A percentile compares a stretch with the other conserved stretches of the same genome.
These are phyloP conservation scores for Ophiostoma tasmaniense DNA, from an alignment of 2,329 filamentous ascomycete genomes.

Conservation along the genomic window DNA sequence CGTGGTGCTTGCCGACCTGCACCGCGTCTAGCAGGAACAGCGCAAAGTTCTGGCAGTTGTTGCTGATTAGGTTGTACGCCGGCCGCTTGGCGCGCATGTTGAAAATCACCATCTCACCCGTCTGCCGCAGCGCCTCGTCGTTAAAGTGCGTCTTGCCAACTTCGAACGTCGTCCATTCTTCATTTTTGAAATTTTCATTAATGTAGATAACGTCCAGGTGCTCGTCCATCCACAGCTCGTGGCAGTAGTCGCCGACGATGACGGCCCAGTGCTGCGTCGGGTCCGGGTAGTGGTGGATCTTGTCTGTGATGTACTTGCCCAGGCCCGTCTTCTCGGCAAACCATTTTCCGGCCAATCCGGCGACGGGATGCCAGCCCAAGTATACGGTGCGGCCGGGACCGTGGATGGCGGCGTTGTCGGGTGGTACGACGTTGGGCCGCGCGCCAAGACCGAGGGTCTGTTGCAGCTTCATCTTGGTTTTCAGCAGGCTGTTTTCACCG, in stretches of 20 bases:
- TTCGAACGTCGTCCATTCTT: slow-evolving; percentile 42
- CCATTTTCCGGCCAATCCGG: slow-evolving; percentile 48
- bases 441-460: slow-evolving; percentile 37
- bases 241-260: slow-evolving; percentile 45
- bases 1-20: slow-evolving; percentile 39
- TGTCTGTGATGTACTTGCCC: slow-evolving; percentile 48
- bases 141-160: slow-evolving; percentile 47
- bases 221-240: slow-evolving; percentile 56
- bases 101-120: slow-evolving; percentile 45
- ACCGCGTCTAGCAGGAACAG: slow-evolving; percentile 45
- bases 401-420: slow-evolving; percentile 30
- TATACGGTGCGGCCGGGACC: slow-evolving; percentile 37
- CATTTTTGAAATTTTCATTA: slow-evolving; percentile 38
- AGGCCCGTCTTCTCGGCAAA: slow-evolving; percentile 48
- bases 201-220: slow-evolving; percentile 49
- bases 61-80: slow-evolving; percentile 50
- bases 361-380: slow-evolving; percentile 52
- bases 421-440: slow-evolving; percentile 37
- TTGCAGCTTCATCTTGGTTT: slow-evolving; percentile 34
- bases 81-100: slow-evolving; percentile 41
- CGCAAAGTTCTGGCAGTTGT: slow-evolving; percentile 53
- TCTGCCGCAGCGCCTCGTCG: slow-evolving; percentile 42
- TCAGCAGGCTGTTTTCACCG: slow-evolving; percentile 28
- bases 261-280: slow-evolving; percentile 55
- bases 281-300: slow-evolving; percentile 46